phyloP scores from a whole-genome alignment of 2,329 filamentous ascomycete species.

The Saccharata proteae region DNA sequence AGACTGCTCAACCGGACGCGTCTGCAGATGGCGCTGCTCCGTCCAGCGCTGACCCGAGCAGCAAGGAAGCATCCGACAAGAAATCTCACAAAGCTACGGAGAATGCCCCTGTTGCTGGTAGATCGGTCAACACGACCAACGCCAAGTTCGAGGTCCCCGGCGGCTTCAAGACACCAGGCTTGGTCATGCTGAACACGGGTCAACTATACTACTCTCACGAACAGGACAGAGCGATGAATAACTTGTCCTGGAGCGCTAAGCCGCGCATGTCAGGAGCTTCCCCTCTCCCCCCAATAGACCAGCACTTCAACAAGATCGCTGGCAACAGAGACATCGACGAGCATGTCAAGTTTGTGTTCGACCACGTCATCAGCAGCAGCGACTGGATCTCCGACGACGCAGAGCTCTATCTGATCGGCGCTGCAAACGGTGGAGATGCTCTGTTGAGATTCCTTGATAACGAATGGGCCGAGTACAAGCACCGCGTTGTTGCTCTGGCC shows the following conservation, averaged over 20 bases:
- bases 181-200: slow-evolving; percentile 69
- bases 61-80: too few relatives aligned
- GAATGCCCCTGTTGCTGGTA: background rate
- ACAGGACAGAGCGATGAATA: slow-evolving; percentile 47
- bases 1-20: too few relatives aligned
- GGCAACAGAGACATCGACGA: slow-evolving; percentile 44
- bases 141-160: slow-evolving; percentile 2
- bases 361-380: slow-evolving; percentile 42
- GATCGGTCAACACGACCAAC: slow-evolving; percentile 4
- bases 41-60: too few relatives aligned
- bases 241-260: slow-evolving; percentile 43
- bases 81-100: too few relatives aligned
- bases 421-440: slow-evolving; percentile 22
- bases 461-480: slow-evolving; percentile 4
- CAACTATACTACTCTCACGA: slow-evolving; percentile 66
- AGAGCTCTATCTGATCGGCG: slow-evolving; percentile 56
- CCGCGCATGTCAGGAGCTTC: slow-evolving; percentile 45
- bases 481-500: slow-evolving; percentile 5
- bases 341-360: slow-evolving; percentile 58
- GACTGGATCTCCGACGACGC: slow-evolving; percentile 36
- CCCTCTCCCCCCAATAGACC: slow-evolving; percentile 20
- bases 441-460: background rate
- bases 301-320: slow-evolving; percentile 47
- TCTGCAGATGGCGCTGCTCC: too few relatives aligned
- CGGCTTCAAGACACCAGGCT: slow-evolving; percentile 32